phyloP scores from a whole-genome alignment of 768 basidiomycete genomes.

The Candolleomyces efflorescens region DNA sequence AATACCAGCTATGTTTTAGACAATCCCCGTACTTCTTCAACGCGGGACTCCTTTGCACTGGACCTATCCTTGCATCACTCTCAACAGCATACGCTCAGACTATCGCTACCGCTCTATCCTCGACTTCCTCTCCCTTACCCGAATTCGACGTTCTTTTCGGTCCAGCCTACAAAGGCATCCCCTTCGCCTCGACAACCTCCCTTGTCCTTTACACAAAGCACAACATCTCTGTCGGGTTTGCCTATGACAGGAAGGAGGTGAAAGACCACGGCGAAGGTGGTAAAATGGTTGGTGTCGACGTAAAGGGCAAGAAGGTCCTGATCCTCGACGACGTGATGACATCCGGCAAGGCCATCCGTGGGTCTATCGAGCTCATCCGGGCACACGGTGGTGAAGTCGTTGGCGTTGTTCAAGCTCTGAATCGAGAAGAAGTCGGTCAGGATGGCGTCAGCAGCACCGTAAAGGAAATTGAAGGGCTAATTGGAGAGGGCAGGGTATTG shows the following conservation, averaged over 20 bases:
- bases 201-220: constrained; percentile 69
- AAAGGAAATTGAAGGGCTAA: constrained; percentile 70
- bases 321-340: constrained; percentile 98
- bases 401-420: constrained; percentile 83
- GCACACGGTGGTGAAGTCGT: constrained; percentile 75
- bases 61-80: constrained; percentile 72
- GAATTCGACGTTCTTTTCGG: constrained; percentile 86
- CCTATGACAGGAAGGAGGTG: constrained; percentile 92
- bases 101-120: constrained; percentile 50
- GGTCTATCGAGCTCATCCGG: constrained; percentile 71
- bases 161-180: constrained; percentile 96
- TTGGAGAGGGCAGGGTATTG: constrained; percentile 68
- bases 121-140: constrained; percentile 25
- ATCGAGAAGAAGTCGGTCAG: constrained; percentile 81
- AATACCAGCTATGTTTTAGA: constrained; percentile 30
- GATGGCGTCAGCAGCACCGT: constrained; percentile 70
- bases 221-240: constrained; percentile 65
- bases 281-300: constrained; percentile 77
- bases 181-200: constrained; percentile 83
- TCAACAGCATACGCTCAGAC: constrained; percentile 82
- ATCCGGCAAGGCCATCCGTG: constrained; percentile 81
- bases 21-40: constrained; percentile 98
- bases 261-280: constrained; percentile 98
- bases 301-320: constrained; percentile 79
- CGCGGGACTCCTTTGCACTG: constrained; percentile 82